Evolutionary conservation across 345 rosid genomes (phyloP).

Genomic region (Salix viminalis): DNA sequence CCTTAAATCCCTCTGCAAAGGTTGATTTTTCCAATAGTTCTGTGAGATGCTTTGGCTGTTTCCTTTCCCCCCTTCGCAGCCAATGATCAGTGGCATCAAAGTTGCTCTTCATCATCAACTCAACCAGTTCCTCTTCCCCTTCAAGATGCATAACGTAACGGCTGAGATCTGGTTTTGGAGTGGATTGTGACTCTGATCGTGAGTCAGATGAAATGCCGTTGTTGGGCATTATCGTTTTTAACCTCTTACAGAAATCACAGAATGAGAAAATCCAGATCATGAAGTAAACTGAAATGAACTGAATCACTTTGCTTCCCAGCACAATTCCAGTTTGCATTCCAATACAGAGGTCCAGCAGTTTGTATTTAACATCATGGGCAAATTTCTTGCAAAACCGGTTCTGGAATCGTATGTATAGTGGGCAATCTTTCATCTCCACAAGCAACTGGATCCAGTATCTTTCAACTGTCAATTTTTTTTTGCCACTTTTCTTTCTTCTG

Average conservation of each 20-base stretch:
- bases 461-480: conserved; percentile 46
- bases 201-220: conserved; percentile 37
- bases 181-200: conserved; percentile 23
- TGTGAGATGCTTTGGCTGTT: conserved; percentile 52
- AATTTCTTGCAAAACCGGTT: conserved; percentile 47
- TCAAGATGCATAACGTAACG: conserved; percentile 75
- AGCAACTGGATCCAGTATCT: conserved; percentile 60
- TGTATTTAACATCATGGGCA: conserved; percentile 27
- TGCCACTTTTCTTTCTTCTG: conserved; percentile 26
- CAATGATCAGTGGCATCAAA: conserved; percentile 55
- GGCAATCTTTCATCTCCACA: conserved; percentile 62
- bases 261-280: conserved; percentile 35
- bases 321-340: conserved; percentile 59
- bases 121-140: conserved; percentile 67
- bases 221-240: conserved; percentile 15
- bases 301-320: conserved; percentile 53
- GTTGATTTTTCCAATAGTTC: conserved; percentile 46
- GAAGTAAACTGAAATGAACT: conserved; percentile 48
- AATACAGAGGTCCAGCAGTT: conserved; percentile 42
- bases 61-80: conserved; percentile 48
- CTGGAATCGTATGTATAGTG: conserved; percentile 32
- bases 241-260: conserved; percentile 19
- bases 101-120: conserved; percentile 52
- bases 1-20: conserved; percentile 43
- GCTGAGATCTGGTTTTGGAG: conserved; percentile 44